phyloP scores from a whole-genome alignment of 1,284 basidiomycete species.

The Fereydounia khargensis region DNA sequence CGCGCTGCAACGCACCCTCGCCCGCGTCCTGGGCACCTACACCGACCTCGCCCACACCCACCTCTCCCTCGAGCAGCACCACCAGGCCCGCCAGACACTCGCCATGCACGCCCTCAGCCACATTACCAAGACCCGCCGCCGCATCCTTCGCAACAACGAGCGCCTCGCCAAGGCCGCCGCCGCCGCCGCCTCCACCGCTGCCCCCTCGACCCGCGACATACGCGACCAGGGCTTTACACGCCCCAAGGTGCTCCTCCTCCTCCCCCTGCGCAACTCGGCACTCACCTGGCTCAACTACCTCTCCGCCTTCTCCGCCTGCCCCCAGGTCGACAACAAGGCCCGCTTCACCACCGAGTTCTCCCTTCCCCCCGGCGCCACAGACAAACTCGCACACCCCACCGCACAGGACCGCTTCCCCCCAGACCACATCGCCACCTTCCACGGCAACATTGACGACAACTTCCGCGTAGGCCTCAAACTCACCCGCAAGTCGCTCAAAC shows the following conservation, averaged over 20 bases:
- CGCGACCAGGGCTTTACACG: slow-evolving; percentile 96
- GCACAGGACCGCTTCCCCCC: slow-evolving; percentile 70
- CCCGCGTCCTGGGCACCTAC: slow-evolving; percentile 34
- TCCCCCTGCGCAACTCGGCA: slow-evolving; percentile 88
- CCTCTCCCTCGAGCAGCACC: slow-evolving; percentile 18
- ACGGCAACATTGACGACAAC: slow-evolving; percentile 95
- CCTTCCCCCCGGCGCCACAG: slow-evolving; percentile 73
- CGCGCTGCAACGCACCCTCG: slow-evolving; percentile 25
- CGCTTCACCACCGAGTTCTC: slow-evolving; percentile 81
- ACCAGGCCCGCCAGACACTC: slow-evolving; percentile 20
- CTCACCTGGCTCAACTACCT: slow-evolving; percentile 66
- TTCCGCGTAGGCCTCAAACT: slow-evolving; percentile 90
- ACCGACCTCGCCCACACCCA: slow-evolving; percentile 42
- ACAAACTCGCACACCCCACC: slow-evolving; percentile 69
- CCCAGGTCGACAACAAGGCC: slow-evolving; percentile 64
- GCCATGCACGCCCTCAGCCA: slow-evolving; percentile 51
- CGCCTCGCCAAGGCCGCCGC: slow-evolving; percentile 63
- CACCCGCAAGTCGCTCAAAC: slow-evolving; percentile 80
- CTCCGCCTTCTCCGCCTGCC: slow-evolving; percentile 33
- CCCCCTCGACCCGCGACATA: slow-evolving; percentile 29
- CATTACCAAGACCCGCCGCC: slow-evolving; percentile 74
- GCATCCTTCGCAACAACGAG: slow-evolving; percentile 92
- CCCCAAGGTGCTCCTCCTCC: slow-evolving; percentile 84
- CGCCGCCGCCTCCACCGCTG: slow-evolving; percentile 58
- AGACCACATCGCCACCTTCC: slow-evolving; percentile 91